phyloP scores from a whole-genome alignment of 2,329 filamentous ascomycete genomes.

The Diaporthe longicolla region DNA sequence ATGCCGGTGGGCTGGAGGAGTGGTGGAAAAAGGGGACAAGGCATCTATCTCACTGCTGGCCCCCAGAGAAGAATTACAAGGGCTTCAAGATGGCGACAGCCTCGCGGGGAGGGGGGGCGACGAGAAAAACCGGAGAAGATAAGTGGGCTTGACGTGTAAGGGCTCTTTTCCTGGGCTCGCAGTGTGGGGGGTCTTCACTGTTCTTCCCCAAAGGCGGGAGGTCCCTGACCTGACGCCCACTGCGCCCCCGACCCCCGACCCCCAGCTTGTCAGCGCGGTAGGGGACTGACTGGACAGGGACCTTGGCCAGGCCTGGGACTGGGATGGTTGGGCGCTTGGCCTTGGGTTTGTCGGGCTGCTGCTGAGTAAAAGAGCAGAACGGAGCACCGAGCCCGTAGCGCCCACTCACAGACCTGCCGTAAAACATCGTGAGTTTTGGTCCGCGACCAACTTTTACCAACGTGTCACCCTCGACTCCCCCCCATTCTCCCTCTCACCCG shows the following conservation, averaged over 20 bases:
- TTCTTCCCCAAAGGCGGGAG: slow-evolving; percentile 15
- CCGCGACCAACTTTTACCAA: slow-evolving; percentile 41
- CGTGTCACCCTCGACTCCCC: slow-evolving; percentile 30
- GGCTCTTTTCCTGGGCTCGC: slow-evolving; percentile 6
- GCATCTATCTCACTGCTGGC: not conserved
- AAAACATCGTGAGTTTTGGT: slow-evolving; percentile 44
- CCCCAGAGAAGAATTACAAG: not conserved
- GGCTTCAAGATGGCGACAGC: slow-evolving; percentile 17
- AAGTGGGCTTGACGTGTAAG: slow-evolving; percentile 22
- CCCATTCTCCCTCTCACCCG: slow-evolving; percentile 24
- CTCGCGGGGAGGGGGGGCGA: slow-evolving; percentile 6
- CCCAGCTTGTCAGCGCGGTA: slow-evolving; percentile 12
- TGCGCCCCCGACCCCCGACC: slow-evolving; percentile 1
- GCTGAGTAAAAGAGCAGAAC: slow-evolving; percentile 39
- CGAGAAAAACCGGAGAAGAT: slow-evolving; percentile 17
- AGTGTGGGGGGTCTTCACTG: slow-evolving; percentile 14
- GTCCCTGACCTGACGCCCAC: slow-evolving; percentile 15
- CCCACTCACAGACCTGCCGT: slow-evolving; percentile 40
- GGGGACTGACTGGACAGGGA: too few species aligned
- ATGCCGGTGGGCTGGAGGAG: not conserved
- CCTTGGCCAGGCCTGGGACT: not conserved
- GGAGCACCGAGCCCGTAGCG: slow-evolving; percentile 36
- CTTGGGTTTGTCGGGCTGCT: slow-evolving; percentile 19
- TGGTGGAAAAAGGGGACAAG: too few species aligned
- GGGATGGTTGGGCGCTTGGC: slow-evolving; percentile 33